Evolutionary conservation across 345 rosid genomes (phyloP).

Genomic region (Xanthoceras sorbifolium): DNA sequence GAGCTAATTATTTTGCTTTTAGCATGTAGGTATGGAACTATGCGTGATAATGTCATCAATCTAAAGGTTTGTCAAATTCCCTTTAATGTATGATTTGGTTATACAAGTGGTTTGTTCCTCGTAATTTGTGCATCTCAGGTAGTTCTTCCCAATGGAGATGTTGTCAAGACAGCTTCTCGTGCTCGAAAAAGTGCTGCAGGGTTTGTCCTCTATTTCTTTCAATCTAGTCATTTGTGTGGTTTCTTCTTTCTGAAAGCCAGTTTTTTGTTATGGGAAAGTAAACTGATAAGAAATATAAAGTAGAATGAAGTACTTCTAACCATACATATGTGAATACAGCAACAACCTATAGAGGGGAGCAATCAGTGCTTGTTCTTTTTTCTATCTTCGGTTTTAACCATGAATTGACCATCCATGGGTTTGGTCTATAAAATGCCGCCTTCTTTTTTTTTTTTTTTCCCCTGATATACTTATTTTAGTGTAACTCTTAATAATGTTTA

Average conservation of each 20-base stretch:
- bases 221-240: neutral
- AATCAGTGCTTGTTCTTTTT: neutral
- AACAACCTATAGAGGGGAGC: neutral
- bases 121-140: constrained; percentile 52
- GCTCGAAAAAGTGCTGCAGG: constrained; percentile 99
- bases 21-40: constrained; percentile 94
- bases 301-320: neutral
- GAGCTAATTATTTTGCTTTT: constrained; percentile 47
- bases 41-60: constrained; percentile 91
- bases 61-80: constrained; percentile 64
- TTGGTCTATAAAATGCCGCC: neutral
- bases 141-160: constrained; percentile 86
- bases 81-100: constrained; percentile 21
- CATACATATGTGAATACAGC: neutral
- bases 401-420: neutral
- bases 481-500: too few relatives aligned
- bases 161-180: constrained; percentile 96
- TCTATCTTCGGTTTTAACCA: neutral
- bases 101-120: constrained; percentile 23
- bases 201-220: constrained; percentile 46
- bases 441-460: neutral
- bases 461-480: neutral
- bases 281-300: neutral
- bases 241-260: neutral
- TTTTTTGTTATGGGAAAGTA: neutral